Conservation (phyloP, 202 grass and related monocot species). For the Bolboschoenoplectus hybrid region DNA sequence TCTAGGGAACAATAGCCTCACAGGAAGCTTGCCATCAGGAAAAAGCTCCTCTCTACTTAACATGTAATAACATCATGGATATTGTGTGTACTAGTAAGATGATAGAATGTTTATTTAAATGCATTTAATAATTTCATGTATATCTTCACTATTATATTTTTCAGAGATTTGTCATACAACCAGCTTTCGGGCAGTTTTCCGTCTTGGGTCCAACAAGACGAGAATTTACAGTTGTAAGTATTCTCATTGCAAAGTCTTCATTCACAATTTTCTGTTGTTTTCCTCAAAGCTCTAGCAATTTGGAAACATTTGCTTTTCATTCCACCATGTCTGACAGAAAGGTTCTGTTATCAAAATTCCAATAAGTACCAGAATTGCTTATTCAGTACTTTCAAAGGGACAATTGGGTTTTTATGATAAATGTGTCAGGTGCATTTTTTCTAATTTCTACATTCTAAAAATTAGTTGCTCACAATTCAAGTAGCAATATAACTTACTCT, state of each 20-base stretch:
- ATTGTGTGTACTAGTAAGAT: slow-evolving; percentile 9
- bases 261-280: background rate
- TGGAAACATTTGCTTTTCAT: background rate
- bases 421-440: background rate
- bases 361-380: background rate
- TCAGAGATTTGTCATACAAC: slow-evolving; percentile 92
- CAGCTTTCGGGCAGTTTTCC: slow-evolving; percentile 77
- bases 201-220: slow-evolving; percentile 53
- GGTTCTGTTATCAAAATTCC: background rate
- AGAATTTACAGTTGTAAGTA: slow-evolving; percentile 66
- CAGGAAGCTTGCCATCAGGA: slow-evolving; percentile 63
- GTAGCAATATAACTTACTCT: slow-evolving; percentile 1
- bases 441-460: slow-evolving; percentile 7
- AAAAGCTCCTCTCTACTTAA: slow-evolving; percentile 49
- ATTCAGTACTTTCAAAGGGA: background rate
- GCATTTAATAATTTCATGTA: background rate
- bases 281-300: background rate
- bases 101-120: background rate
- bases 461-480: background rate
- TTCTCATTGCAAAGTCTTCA: background rate
- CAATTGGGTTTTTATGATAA: background rate
- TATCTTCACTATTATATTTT: slow-evolving; percentile 28
- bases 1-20: slow-evolving; percentile 87
- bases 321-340: background rate
- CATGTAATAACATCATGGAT: slow-evolving; percentile 45